A percentile compares a stretch with the other conserved stretches of the same genome.
Conservation (phyloP, 352 stramenopile species). For the Pythium insidiosum region DNA sequence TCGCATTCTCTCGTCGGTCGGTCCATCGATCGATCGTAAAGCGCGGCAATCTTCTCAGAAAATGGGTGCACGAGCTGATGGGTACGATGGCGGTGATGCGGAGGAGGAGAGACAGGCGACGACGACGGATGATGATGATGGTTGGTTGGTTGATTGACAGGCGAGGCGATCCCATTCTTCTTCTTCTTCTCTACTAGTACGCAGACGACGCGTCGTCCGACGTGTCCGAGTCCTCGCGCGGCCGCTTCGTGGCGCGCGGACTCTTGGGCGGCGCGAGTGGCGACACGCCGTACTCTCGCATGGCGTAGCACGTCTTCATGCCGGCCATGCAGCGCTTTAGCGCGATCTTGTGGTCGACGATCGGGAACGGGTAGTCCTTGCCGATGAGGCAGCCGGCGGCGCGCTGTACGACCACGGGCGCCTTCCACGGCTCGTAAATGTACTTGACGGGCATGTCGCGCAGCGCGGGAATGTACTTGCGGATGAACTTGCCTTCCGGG, state of each 20-base stretch:
- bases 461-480: slow-evolving; percentile 90
- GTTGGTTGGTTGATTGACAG: not conserved
- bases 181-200: slow-evolving; percentile 10
- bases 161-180: not conserved
- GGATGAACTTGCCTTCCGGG: slow-evolving; percentile 86
- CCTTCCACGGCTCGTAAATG: slow-evolving; percentile 97
- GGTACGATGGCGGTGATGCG: not conserved
- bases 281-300: slow-evolving; percentile 11
- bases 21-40: not conserved
- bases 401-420: slow-evolving; percentile 84
- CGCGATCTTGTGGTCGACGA: slow-evolving; percentile 91
- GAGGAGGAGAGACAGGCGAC: no score
- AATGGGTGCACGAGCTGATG: not conserved
- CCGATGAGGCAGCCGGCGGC: slow-evolving; percentile 82
- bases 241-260: slow-evolving; percentile 7
- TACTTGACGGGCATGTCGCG: slow-evolving; percentile 92
- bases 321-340: slow-evolving; percentile 88
- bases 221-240: slow-evolving; percentile 4
- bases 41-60: not conserved
- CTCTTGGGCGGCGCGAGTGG: slow-evolving; percentile 4
- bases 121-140: no score
- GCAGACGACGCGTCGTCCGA: slow-evolving; percentile 10
- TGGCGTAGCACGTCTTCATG: slow-evolving; percentile 80
- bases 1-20: not conserved
- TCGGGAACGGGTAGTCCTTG: slow-evolving; percentile 92